Evolutionary conservation across 2,329 filamentous ascomycete species (phyloP).

Genomic region (Dothideomycetes sp.): DNA sequence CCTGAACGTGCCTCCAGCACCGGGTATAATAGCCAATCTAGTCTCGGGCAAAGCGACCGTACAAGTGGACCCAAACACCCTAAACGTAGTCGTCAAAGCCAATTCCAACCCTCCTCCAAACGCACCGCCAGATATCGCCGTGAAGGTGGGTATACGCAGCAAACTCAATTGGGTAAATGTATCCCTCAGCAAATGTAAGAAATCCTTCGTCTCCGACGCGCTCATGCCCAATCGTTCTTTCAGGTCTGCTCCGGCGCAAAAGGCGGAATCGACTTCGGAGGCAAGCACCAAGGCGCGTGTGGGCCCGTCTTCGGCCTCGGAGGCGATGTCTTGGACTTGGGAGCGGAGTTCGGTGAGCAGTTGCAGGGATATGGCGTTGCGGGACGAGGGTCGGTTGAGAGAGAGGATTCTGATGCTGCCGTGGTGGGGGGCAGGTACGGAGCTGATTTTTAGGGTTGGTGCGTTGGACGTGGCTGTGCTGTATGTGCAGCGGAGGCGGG

Average conservation of each 20-base stretch:
- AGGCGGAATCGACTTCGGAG: conserved; percentile 75
- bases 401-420: conserved; percentile 84
- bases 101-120: conserved; percentile 92
- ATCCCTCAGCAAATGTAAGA: conserved; percentile 65
- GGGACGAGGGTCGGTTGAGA: conserved; percentile 72
- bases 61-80: conserved; percentile 73
- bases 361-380: conserved; percentile 81
- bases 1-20: conserved; percentile 84
- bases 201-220: conserved; percentile 68
- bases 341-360: conserved; percentile 63
- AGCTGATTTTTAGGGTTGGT: conserved; percentile 59
- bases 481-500: conserved; percentile 17
- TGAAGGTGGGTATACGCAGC: conserved; percentile 83
- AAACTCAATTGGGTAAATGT: conserved; percentile 65
- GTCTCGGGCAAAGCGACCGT: conserved; percentile 82
- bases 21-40: conserved; percentile 84
- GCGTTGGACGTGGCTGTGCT: conserved; percentile 19
- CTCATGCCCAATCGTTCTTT: conserved; percentile 77
- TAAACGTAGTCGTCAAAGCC: conserved; percentile 79
- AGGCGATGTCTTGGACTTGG: conserved; percentile 63
- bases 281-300: conserved; percentile 78
- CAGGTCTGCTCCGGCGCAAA: conserved; percentile 90
- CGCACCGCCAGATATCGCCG: conserved; percentile 74
- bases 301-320: conserved; percentile 45
- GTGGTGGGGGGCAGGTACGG: conserved; percentile 65